Evolutionary conservation across 202 grass and related monocot genomes (phyloP).

Genomic region (Miscanthus sacchariflorus): DNA sequence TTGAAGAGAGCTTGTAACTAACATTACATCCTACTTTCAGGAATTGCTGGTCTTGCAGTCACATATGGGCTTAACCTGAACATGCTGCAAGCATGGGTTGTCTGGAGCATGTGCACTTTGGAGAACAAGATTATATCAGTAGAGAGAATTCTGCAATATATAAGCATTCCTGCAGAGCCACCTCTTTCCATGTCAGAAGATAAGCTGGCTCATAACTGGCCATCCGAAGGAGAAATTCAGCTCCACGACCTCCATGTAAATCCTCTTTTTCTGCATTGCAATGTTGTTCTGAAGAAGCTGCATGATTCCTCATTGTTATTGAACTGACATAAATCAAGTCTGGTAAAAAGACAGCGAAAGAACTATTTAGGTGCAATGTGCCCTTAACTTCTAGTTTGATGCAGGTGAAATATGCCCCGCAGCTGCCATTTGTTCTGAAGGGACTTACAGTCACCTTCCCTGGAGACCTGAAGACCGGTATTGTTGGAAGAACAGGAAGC

Average conservation of each 20-base stretch:
- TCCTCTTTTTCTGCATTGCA: not conserved
- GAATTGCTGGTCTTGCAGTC: conserved; percentile 89
- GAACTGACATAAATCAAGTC: not conserved
- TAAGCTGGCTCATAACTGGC: conserved; percentile 65
- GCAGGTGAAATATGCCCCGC: conserved; percentile 80
- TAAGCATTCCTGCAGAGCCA: conserved; percentile 77
- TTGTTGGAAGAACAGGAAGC: conserved; percentile 95
- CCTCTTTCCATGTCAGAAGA: conserved; percentile 65
- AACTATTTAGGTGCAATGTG: not conserved
- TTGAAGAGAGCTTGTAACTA: conserved; percentile 28
- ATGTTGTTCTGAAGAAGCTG: not conserved
- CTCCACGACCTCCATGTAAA: conserved; percentile 66
- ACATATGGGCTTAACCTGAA: conserved; percentile 96
- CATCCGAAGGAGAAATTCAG: conserved; percentile 71
- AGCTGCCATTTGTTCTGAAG: conserved; percentile 89
- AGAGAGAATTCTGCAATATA: conserved; percentile 92
- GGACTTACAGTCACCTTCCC: conserved; percentile 84
- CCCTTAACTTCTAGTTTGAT: conserved; percentile 39
- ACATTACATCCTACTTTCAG: conserved; percentile 51
- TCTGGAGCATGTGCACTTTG: conserved; percentile 78
- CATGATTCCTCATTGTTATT: not conserved
- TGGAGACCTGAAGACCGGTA: conserved; percentile 87
- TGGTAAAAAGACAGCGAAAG: not conserved
- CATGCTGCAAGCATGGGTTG: conserved; percentile 74
- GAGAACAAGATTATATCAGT: conserved; percentile 94